These are phyloP conservation scores for Cytospora piceicola DNA, from an alignment of 2,329 filamentous ascomycete genomes.

Conservation along the genomic window DNA sequence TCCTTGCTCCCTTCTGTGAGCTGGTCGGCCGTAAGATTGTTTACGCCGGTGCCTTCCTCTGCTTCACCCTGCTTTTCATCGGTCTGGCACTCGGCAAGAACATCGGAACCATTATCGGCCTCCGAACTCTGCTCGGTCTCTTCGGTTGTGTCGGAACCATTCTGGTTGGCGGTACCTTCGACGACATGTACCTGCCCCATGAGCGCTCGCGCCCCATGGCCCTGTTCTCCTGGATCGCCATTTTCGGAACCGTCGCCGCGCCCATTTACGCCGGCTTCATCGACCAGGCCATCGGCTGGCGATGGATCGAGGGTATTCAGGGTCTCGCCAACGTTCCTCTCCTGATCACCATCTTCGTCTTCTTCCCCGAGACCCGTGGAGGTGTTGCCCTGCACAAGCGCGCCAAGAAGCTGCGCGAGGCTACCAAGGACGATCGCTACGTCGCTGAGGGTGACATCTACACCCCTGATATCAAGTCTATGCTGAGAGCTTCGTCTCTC, in stretches of 20 bases:
- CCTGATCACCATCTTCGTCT: conserved; percentile 33
- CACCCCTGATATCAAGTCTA: conserved; percentile 50
- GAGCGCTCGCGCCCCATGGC: conserved; percentile 52
- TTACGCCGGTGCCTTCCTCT: conserved; percentile 50
- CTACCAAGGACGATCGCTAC: conserved; percentile 54
- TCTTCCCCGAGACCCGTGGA: conserved; percentile 38
- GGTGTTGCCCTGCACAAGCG: conserved; percentile 46
- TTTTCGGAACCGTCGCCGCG: conserved; percentile 55
- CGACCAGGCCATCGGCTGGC: conserved; percentile 55
- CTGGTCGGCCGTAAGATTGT: conserved; percentile 51
- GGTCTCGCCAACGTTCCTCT: conserved; percentile 54
- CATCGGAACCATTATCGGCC: conserved; percentile 52
- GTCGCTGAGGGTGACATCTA: conserved; percentile 55
- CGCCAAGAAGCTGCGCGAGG: conserved; percentile 50
- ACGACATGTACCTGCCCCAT: conserved; percentile 52
- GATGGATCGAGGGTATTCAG: conserved; percentile 58
- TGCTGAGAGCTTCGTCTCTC: conserved; percentile 53
- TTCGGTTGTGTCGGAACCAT: conserved; percentile 56
- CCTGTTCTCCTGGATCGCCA: conserved; percentile 52
- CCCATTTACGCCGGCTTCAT: conserved; percentile 60
- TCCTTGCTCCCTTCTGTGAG: conserved; percentile 55
- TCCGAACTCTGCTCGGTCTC: conserved; percentile 51
- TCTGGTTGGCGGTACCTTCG: conserved; percentile 53
- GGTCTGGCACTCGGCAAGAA: conserved; percentile 51
- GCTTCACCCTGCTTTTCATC: conserved; percentile 53